Percentiles rank a stretch among this genome's conserved stretches.
phyloP scores from a whole-genome alignment of 2,329 filamentous ascomycete species.

The Aspergillus fructus region DNA sequence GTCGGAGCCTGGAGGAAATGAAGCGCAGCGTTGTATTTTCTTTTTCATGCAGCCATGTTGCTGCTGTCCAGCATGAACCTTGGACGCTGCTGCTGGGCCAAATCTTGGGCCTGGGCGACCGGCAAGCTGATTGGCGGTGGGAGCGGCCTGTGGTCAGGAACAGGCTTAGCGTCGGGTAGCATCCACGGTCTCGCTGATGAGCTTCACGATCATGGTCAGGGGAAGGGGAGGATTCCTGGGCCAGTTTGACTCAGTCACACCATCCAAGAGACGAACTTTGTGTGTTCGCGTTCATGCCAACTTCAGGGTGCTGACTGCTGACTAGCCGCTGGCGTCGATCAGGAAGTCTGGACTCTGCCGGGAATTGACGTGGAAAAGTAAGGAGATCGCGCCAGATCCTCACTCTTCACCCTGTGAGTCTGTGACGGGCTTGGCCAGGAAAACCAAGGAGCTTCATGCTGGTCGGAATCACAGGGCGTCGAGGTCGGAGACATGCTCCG shows the following conservation, averaged over 20 bases:
- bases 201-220: background rate
- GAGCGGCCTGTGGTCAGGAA: slow-evolving; percentile 24
- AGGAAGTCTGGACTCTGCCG: background rate
- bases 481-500: background rate
- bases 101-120: background rate
- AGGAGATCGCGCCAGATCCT: background rate
- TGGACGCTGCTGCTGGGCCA: background rate
- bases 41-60: background rate
- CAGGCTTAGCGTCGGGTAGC: slow-evolving; percentile 27
- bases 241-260: too few species aligned
- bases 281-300: too few species aligned
- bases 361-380: background rate
- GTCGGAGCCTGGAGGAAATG: too few species aligned
- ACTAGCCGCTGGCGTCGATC: too few species aligned
- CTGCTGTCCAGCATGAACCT: background rate
- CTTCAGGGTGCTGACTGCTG: too few species aligned
- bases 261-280: too few species aligned
- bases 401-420: too few species aligned
- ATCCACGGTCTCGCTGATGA: background rate
- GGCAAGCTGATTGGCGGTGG: background rate
- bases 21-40: background rate
- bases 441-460: background rate
- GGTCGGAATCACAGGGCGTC: background rate
- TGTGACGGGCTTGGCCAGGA: background rate
- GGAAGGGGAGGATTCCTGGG: background rate